Evolutionary conservation across 2,329 filamentous ascomycete genomes (phyloP).

Genomic region (Fusarium sp.): DNA sequence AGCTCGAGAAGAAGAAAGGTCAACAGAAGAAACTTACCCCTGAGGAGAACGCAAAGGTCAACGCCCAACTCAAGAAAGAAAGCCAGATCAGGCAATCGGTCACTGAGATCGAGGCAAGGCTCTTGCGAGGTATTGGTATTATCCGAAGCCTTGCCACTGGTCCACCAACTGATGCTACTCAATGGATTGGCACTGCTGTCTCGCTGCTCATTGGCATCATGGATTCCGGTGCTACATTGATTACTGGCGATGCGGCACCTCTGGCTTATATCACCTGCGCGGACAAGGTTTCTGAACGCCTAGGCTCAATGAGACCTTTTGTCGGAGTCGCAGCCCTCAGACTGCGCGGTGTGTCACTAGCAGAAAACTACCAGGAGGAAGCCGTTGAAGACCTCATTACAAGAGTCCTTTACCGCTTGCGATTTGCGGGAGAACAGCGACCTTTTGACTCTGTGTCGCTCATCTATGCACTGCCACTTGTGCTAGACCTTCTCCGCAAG

Average conservation of each 20-base stretch:
- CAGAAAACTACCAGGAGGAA: conserved; percentile 81
- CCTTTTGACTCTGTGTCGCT: conserved; percentile 91
- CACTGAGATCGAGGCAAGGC: conserved; percentile 75
- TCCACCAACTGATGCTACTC: conserved; percentile 87
- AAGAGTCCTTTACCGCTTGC: conserved; percentile 88
- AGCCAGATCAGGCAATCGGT: conserved; percentile 83
- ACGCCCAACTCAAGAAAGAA: conserved; percentile 91
- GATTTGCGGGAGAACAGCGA: conserved; percentile 93
- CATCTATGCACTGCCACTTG: conserved; percentile 87
- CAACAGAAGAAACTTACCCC: conserved; percentile 90
- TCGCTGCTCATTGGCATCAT: conserved; percentile 81
- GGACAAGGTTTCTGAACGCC: conserved; percentile 78
- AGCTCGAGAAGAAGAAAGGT: conserved; percentile 94
- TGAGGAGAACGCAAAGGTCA: conserved; percentile 92
- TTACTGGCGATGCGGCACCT: conserved; percentile 85
- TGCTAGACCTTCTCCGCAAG: conserved; percentile 83
- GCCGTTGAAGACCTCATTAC: conserved; percentile 88
- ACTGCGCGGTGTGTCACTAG: conserved; percentile 81
- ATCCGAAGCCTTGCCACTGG: conserved; percentile 86
- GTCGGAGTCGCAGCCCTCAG: conserved; percentile 90
- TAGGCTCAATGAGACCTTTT: conserved; percentile 84
- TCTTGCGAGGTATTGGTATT: conserved; percentile 88
- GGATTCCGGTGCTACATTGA: conserved; percentile 82
- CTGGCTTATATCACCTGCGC: conserved; percentile 85
- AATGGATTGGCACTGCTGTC: conserved; percentile 90